Percentiles rank a stretch among this genome's conserved stretches.
phyloP scores from a whole-genome alignment of 352 stramenopile genomes.

The Phytopythium ostracodes region DNA sequence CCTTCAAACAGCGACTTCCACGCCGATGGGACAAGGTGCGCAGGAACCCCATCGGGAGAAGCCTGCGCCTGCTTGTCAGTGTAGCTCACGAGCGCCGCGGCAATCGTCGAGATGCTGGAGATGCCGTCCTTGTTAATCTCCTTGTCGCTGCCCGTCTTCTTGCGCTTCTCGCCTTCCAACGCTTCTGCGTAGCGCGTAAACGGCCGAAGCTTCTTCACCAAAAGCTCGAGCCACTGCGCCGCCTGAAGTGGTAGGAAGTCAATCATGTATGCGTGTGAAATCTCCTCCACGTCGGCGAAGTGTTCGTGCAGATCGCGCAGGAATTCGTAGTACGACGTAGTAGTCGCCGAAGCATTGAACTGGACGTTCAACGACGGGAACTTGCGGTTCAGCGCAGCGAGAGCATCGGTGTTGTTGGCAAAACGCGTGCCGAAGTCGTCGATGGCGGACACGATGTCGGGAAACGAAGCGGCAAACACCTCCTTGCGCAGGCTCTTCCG shows the following conservation, averaged over 20 bases:
- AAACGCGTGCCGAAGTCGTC: constrained; percentile 54
- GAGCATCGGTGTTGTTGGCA: constrained; percentile 24
- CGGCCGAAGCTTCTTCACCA: constrained; percentile 73
- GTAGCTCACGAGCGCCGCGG: constrained; percentile 58
- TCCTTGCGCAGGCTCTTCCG: constrained; percentile 48
- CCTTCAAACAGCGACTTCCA: constrained; percentile 67
- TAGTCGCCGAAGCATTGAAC: constrained; percentile 8
- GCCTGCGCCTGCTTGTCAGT: constrained; percentile 52
- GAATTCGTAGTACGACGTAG: constrained; percentile 59
- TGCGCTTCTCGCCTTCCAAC: constrained; percentile 68
- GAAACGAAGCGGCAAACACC: constrained; percentile 48
- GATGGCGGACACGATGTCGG: constrained; percentile 40
- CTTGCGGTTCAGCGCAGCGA: constrained; percentile 41
- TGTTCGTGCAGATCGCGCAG: constrained; percentile 47
- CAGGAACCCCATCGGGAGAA: constrained; percentile 19
- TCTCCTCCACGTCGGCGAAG: constrained; percentile 42
- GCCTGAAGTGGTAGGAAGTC: constrained; percentile 32
- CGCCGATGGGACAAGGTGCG: constrained; percentile 31
- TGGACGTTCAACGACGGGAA: constrained; percentile 43
- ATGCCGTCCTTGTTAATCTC: constrained; percentile 68
- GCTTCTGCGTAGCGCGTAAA: constrained; percentile 73
- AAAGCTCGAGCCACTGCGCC: constrained; percentile 47
- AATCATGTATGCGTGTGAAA: constrained; percentile 46
- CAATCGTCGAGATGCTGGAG: constrained; percentile 77
- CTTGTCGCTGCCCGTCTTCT: constrained; percentile 71